Conservation (phyloP, 2,329 filamentous ascomycete genomes). For the Ascomycota sp. region DNA sequence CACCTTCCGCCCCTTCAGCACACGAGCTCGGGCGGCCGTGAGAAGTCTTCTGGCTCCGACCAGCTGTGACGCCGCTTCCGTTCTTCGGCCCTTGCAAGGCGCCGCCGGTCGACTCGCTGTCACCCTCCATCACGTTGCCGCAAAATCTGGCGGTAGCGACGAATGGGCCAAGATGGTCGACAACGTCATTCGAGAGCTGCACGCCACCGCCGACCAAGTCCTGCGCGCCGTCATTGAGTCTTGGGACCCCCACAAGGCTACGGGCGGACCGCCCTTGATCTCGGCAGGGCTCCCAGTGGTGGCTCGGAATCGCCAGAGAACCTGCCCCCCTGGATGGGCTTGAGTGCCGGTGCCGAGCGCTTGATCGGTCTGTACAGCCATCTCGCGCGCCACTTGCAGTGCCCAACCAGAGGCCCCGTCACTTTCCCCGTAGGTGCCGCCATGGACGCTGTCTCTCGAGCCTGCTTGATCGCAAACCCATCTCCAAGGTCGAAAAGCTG, state of each 20-base stretch:
- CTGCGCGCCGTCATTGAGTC: conserved; percentile 65
- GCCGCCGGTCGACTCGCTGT: conserved; percentile 46
- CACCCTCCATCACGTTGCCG: conserved; percentile 58
- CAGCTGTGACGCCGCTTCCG: conserved; percentile 23
- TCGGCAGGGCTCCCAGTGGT: conserved; percentile 25
- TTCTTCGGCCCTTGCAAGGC: conserved; percentile 30
- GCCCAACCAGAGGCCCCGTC: conserved; percentile 43
- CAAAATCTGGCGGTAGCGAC: conserved; percentile 55
- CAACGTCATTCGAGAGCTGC: conserved; percentile 40
- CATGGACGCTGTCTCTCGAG: conserved; percentile 46
- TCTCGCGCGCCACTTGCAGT: conserved; percentile 41
- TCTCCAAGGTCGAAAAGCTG: conserved; percentile 23
- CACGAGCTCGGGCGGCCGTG: conserved; percentile 43
- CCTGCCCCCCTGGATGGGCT: conserved; percentile 51
- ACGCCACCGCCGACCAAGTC: conserved; percentile 53
- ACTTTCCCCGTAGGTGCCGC: conserved; percentile 46
- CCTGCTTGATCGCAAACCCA: conserved; percentile 44
- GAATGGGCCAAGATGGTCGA: conserved; percentile 58
- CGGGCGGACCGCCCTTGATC: conserved; percentile 18
- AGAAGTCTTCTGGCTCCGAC: conserved; percentile 44
- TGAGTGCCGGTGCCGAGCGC: conserved; percentile 54
- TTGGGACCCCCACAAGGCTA: conserved; percentile 49
- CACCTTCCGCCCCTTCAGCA: conserved; percentile 56
- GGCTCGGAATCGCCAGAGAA: conserved; percentile 24
- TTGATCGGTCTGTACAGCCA: conserved; percentile 44